Base-by-base conservation (phyloP, 2,329 filamentous ascomycete species). In the Colletotrichum echinochloae region DNA sequence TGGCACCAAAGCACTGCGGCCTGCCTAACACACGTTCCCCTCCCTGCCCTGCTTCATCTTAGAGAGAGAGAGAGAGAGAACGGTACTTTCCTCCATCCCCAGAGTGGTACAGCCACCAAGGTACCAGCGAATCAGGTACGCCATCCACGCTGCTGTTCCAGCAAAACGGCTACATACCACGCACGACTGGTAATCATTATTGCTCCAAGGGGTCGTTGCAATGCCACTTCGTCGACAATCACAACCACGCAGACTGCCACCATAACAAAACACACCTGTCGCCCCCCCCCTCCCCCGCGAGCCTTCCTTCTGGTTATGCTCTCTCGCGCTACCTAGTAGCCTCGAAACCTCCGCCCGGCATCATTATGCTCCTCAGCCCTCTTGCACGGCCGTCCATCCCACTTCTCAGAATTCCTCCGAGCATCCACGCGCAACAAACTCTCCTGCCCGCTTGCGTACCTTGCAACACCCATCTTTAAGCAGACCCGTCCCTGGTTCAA, bases 321-420 rank as follows among this genome's bases (percentile, higher is more conserved):
- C 65, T 56, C 30, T n/a, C 46, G 65, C 57, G 59, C 37, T 37
- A 63, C 52, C 16, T 39, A 54, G 44, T 71, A 71, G 65, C 65
- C 70, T 57, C 60, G 60, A 61, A 71, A 71, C 60, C 41, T 44
- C 65, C 49, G 54, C 55, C 66, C 69, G 65, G 69, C 69, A 71
- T 70, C 69, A 71, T 70, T 71, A 71, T 71, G 69, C 65, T 70
- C 57, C 64, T 44, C 66, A 71, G 60, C 66, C 65, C 60, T 70
- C 55, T 71, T 61, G 69, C 66, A 65, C 65, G 60, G 66, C 60
- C 67, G 35, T 71, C 51, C 62, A 72, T 60, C 66, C 62, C 63
- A 57, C 68, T 65, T 63, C 60, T 35, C 46, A 71, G 41, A 68
- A 55, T 60, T 60, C 51, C 68, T 62, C 52, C 68, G 49, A 64